Evolutionary conservation across 768 basidiomycete genomes (phyloP).

Genomic region (Hericium rajendrae): DNA sequence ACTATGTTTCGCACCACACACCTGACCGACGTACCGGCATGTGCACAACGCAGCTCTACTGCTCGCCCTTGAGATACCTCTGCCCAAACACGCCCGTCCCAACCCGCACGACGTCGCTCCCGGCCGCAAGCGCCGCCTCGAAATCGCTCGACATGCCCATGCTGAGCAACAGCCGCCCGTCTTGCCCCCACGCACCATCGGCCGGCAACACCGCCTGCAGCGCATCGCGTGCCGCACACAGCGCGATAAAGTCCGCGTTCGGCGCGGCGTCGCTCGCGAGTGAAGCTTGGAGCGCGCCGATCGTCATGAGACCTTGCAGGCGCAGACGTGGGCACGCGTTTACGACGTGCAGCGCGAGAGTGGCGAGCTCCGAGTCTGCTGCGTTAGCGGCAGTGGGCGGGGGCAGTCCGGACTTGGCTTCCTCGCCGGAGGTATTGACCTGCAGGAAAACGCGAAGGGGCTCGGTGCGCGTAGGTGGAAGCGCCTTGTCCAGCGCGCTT

Average conservation of each 20-base stretch:
- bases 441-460: slow-evolving; percentile 83
- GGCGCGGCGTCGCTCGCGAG: slow-evolving; percentile 32
- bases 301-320: slow-evolving; percentile 92
- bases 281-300: slow-evolving; percentile 75
- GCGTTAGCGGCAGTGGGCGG: slow-evolving; percentile 36
- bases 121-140: slow-evolving; percentile 72
- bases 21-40: not conserved
- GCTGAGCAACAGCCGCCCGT: slow-evolving; percentile 53
- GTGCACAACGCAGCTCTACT: not conserved
- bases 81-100: slow-evolving; percentile 54
- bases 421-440: slow-evolving; percentile 93
- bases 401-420: slow-evolving; percentile 76
- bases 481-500: slow-evolving; percentile 63
- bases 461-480: slow-evolving; percentile 41
- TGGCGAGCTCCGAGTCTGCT: slow-evolving; percentile 37
- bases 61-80: slow-evolving; percentile 7
- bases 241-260: slow-evolving; percentile 67
- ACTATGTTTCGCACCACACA: not conserved
- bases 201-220: slow-evolving; percentile 37
- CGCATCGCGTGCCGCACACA: slow-evolving; percentile 54
- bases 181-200: slow-evolving; percentile 34
- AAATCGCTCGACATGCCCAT: slow-evolving; percentile 99
- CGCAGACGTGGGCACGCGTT: slow-evolving; percentile 62
- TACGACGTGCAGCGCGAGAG: slow-evolving; percentile 65
- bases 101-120: slow-evolving; percentile 83